Evolutionary conservation across 2,329 filamentous ascomycete species (phyloP).

Genomic region (Xylaria sp.): DNA sequence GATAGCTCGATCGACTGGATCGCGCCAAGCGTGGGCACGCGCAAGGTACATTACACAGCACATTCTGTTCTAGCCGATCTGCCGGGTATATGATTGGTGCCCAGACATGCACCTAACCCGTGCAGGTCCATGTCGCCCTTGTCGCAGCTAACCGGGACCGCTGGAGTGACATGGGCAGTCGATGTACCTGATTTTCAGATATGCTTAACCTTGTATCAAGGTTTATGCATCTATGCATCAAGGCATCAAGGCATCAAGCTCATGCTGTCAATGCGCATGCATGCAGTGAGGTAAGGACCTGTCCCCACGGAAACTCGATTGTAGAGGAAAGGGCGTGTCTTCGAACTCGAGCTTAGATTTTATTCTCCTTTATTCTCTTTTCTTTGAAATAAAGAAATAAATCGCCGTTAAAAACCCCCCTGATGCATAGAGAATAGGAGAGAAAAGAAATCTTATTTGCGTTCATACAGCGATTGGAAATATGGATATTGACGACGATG

Average conservation of each 20-base stretch:
- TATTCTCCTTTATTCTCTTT: too few relatives aligned
- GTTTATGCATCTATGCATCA: not conserved
- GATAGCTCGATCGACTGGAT: too few relatives aligned
- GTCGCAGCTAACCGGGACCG: too few relatives aligned
- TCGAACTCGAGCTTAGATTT: not conserved
- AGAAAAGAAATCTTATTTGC: not conserved
- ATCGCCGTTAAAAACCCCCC: too few relatives aligned
- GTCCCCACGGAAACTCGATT: not conserved
- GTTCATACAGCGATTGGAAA: not conserved
- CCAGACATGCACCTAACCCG: not conserved
- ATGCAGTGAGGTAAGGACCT: too few relatives aligned
- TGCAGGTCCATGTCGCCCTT: not conserved
- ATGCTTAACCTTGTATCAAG: not conserved
- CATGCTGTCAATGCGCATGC: too few relatives aligned
- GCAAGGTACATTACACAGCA: too few relatives aligned
- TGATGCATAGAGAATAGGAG: too few relatives aligned
- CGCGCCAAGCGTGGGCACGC: not conserved
- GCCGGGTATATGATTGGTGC: not conserved
- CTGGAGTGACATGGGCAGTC: not conserved
- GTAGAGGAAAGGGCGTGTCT: not conserved
- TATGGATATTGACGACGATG: slow-evolving; percentile 71
- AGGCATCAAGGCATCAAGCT: too few relatives aligned
- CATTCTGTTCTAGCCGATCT: not conserved
- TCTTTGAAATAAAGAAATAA: not conserved
- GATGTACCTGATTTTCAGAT: not conserved